phyloP scores from a whole-genome alignment of 306 rosid species.

The Pyrus pyrifolia region DNA sequence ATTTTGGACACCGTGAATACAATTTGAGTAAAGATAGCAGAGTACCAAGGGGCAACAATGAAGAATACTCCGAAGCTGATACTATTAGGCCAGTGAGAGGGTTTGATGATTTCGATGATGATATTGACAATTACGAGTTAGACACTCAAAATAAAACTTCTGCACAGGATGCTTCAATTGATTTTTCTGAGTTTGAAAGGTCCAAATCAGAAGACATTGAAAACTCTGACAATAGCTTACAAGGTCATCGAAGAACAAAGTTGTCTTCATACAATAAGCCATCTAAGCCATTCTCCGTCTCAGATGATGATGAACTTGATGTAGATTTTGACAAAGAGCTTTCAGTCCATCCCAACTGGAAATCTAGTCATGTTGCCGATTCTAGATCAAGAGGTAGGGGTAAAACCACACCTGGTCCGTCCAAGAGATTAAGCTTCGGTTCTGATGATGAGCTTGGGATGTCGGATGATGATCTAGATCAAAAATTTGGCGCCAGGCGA shows the following conservation, averaged over 20 bases:
- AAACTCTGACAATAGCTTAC: constrained; percentile 17
- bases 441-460: constrained; percentile 72
- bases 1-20: constrained; percentile 35
- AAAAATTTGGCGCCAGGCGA: constrained; percentile 31
- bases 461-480: constrained; percentile 45
- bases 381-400: constrained; percentile 39
- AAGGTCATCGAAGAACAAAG: constrained; percentile 13
- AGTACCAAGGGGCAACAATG: constrained; percentile 35
- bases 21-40: constrained; percentile 35
- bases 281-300: constrained; percentile 37
- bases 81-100: constrained; percentile 51
- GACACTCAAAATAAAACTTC: constrained; percentile 42
- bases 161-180: constrained; percentile 31
- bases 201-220: constrained; percentile 44
- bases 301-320: constrained; percentile 55
- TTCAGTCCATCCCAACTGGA: constrained; percentile 50
- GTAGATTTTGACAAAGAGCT: constrained; percentile 39
- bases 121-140: constrained; percentile 77
- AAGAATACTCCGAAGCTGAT: constrained; percentile 38
- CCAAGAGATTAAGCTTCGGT: constrained; percentile 65
- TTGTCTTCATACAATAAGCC: constrained; percentile 31
- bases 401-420: constrained; percentile 30
- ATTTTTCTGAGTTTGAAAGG: constrained; percentile 54
- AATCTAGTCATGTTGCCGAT: constrained; percentile 53
- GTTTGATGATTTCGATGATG: constrained; percentile 91